Evolutionary conservation across 2,329 filamentous ascomycete genomes (phyloP), one percentile per base, ranked within the genome.

Genomic region (Ophiostoma quercus): DNA sequence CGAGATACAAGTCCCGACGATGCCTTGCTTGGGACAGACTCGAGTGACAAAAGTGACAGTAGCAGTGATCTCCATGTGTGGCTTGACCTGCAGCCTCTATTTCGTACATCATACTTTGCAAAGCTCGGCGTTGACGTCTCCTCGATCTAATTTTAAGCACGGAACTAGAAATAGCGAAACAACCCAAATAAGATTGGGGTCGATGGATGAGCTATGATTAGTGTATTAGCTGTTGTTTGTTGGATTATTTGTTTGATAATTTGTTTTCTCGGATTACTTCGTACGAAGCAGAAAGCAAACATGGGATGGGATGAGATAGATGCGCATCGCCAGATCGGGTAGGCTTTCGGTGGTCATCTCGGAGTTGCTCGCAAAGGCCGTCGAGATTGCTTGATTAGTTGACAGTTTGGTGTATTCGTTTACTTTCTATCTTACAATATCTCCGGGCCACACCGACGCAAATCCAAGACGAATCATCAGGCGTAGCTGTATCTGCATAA

Each of bases 401-500:
- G 2, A 29, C 2, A 29, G 25, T 29, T 29, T 29, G 1, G 25
- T 29, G 25, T 29, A 29, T 29, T 29, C 25, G 25, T 29, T 29
- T 29, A 29, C 25, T 29, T 29, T 2, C n/a, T n/a, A n/a, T n/a
- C n/a, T n/a, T 29, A 29, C 25, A 14, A 43, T 43, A 43, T 16
- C 14, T 43, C 41, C 16, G 43, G 43, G 43, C 43, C 16, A 47
- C 43, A n/a, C 14, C 43, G 14, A 47, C 43, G 43, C 16, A 43
- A 43, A 54, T n/a, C 6, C 47, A 57, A 57, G 51, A 57, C 22
- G 51, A 25, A 57, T 11, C 43, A 47, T 2, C 43, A 12, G 51
- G n/a, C n/a, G 51, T 25, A 22, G n/a, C 51, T 57, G 43, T 47
- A 47, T 47, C 43, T 57, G 51, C 51, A 57, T 57, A 57, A 25